Conservation (phyloP, 1,139 yeast genomes). For the Kurtzmaniella natalensis region DNA sequence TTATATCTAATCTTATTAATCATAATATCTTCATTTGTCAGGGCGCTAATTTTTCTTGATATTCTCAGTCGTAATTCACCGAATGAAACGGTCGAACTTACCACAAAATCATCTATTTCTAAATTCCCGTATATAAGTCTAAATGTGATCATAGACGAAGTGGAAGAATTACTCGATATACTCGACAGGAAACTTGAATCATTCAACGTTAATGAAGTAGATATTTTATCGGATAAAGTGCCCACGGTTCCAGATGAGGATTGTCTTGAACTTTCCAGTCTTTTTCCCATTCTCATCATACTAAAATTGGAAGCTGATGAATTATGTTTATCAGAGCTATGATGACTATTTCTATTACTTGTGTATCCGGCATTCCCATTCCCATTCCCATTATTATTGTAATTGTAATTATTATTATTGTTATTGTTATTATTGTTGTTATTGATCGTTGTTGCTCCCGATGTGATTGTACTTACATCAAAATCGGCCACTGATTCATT, state of each 20-base stretch:
- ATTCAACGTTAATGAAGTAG: conserved; percentile 12
- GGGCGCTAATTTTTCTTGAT: conserved; percentile 30
- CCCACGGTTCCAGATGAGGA: conserved; percentile 16
- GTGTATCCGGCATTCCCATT: too few relatives aligned
- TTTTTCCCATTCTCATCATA: conserved; percentile 30
- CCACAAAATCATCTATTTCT: conserved; percentile 31
- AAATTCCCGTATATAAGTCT: conserved; percentile 50
- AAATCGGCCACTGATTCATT: conserved; percentile 20
- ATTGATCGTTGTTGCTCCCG: conserved; percentile 1
- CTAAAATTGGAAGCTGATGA: conserved; percentile 44
- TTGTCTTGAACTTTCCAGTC: conserved; percentile 15
- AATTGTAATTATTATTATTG: neutral
- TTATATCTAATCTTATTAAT: conserved; percentile 65
- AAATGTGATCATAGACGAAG: conserved; percentile 25
- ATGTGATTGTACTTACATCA: conserved; percentile 4
- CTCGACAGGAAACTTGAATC: conserved; percentile 18
- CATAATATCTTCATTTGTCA: conserved; percentile 30
- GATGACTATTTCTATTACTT: conserved; percentile 18
- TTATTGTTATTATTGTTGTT: neutral
- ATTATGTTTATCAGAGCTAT: conserved; percentile 36
- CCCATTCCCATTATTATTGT: conserved; percentile 7
- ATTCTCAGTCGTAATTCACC: conserved; percentile 42
- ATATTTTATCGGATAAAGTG: conserved; percentile 6
- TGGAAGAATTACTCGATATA: conserved; percentile 5
- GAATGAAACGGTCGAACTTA: conserved; percentile 44